Percentiles rank a stretch among this genome's conserved stretches.
Evolutionary conservation across 352 stramenopile genomes (phyloP).

Genomic region (Globisporangium perplexum): DNA sequence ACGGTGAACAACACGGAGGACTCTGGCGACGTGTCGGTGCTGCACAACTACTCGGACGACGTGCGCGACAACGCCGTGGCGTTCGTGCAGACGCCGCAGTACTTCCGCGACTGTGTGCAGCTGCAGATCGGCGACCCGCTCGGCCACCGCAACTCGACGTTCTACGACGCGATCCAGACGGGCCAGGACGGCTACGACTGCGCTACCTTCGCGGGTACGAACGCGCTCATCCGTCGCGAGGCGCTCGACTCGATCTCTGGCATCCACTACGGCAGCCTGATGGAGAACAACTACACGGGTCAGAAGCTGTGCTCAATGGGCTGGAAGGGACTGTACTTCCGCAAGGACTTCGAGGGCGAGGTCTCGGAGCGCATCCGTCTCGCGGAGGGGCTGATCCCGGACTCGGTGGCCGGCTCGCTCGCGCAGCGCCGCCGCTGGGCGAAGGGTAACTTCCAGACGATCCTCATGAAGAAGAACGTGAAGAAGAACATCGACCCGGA

Average conservation of each 20-base stretch:
- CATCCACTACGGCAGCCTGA: conserved; percentile 83
- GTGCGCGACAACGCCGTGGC: conserved; percentile 73
- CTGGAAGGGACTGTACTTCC: conserved; percentile 85
- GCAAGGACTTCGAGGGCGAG: conserved; percentile 86
- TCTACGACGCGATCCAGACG: conserved; percentile 86
- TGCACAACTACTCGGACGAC: conserved; percentile 79
- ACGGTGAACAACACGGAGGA: conserved; percentile 29
- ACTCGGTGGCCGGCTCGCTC: conserved; percentile 72
- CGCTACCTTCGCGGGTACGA: conserved; percentile 73
- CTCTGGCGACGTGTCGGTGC: conserved; percentile 36
- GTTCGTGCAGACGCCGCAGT: conserved; percentile 81
- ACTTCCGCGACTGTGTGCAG: conserved; percentile 82
- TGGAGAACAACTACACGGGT: conserved; percentile 79
- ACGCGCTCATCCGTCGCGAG: conserved; percentile 76
- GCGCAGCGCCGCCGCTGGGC: conserved; percentile 79
- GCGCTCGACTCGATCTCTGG: conserved; percentile 80
- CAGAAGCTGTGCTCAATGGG: conserved; percentile 73
- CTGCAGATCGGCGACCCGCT: conserved; percentile 78
- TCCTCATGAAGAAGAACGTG: conserved; percentile 73
- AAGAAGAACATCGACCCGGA: conserved; percentile 74
- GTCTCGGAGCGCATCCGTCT: conserved; percentile 66
- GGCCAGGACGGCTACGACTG: conserved; percentile 83
- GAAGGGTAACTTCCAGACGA: conserved; percentile 85
- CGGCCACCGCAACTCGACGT: conserved; percentile 75
- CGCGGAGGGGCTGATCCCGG: conserved; percentile 68